phyloP scores from a whole-genome alignment of 2,329 filamentous ascomycete species.

The Diaporthe sp. region DNA sequence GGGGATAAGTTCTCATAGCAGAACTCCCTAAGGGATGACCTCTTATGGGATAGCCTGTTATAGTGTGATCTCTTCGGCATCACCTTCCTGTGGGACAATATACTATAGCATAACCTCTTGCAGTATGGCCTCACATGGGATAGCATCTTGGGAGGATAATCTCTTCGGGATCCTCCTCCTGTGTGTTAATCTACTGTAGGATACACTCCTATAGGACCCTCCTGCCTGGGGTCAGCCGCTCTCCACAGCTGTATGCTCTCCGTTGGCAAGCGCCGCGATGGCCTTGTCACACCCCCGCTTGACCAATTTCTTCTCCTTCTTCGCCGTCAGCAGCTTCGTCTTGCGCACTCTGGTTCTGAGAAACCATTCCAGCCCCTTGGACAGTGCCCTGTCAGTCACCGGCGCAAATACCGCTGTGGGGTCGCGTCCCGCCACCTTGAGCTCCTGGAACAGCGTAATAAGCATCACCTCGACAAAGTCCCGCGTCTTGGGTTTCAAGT shows the following conservation, averaged over 20 bases:
- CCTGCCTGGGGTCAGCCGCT: not conserved
- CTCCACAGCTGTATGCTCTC: conserved; percentile 28
- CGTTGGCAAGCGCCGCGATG: conserved; percentile 47
- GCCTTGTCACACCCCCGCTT: conserved; percentile 59
- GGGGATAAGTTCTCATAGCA: no score
- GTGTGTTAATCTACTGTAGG: not conserved
- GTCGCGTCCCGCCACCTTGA: conserved; percentile 45
- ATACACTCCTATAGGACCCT: not conserved
- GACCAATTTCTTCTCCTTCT: conserved; percentile 60
- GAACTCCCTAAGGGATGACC: no score
- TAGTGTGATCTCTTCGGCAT: no score
- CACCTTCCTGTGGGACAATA: not conserved
- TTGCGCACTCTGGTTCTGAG: conserved; percentile 79
- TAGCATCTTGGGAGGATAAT: no score
- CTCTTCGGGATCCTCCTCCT: no score
- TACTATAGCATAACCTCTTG: not conserved
- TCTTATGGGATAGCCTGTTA: no score
- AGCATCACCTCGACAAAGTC: conserved; percentile 85
- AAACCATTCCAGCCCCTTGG: conserved; percentile 82
- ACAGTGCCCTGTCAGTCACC: conserved; percentile 73
- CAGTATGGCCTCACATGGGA: no score
- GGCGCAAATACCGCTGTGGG: conserved; percentile 75
- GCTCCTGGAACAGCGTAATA: conserved; percentile 76
- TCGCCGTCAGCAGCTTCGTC: conserved; percentile 63
- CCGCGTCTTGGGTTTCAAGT: conserved; percentile 79